Evolutionary conservation across 176 grass and related monocot species (phyloP).

Genomic region (Paspalum notatum): DNA sequence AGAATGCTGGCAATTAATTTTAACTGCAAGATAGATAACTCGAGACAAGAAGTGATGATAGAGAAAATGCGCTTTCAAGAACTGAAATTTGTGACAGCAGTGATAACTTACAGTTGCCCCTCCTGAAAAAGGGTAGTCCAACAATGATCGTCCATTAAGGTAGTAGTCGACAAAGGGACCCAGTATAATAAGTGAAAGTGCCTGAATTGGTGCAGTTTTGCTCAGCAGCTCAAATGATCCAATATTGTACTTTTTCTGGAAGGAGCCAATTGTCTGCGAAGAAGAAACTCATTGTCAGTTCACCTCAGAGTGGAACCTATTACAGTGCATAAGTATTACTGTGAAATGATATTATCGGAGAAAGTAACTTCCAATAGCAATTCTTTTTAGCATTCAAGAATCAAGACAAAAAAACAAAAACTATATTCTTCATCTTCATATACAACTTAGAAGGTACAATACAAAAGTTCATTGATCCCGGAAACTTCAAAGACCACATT

Average conservation of each 20-base stretch:
- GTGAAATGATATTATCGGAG: neutral
- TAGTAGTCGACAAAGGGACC: constrained; percentile 90
- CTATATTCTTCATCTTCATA: neutral
- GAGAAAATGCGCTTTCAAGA: constrained; percentile 5
- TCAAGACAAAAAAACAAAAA: constrained; percentile 2
- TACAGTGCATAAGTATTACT: neutral
- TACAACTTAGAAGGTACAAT: constrained; percentile 14
- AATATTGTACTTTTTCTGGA: constrained; percentile 97
- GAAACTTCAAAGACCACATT: neutral
- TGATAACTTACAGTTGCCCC: constrained; percentile 83
- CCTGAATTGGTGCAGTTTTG: constrained; percentile 89
- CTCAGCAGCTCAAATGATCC: constrained; percentile 93
- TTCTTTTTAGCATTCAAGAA: neutral
- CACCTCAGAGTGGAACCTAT: constrained; percentile 11
- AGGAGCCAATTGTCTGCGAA: constrained; percentile 86
- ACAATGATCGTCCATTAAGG: constrained; percentile 69
- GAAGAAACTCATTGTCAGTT: constrained; percentile 19
- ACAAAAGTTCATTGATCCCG: no score
- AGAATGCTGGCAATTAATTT: neutral
- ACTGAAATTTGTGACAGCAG: constrained; percentile 4
- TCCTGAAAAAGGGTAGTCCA: constrained; percentile 78
- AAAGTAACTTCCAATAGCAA: neutral
- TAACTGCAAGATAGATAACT: constrained; percentile 25
- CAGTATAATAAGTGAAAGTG: constrained; percentile 77
- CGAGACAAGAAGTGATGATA: neutral